Percentiles rank a stretch among this genome's conserved stretches.
phyloP scores from a whole-genome alignment of 2,329 filamentous ascomycete species.

The Penicillium sumatraense region DNA sequence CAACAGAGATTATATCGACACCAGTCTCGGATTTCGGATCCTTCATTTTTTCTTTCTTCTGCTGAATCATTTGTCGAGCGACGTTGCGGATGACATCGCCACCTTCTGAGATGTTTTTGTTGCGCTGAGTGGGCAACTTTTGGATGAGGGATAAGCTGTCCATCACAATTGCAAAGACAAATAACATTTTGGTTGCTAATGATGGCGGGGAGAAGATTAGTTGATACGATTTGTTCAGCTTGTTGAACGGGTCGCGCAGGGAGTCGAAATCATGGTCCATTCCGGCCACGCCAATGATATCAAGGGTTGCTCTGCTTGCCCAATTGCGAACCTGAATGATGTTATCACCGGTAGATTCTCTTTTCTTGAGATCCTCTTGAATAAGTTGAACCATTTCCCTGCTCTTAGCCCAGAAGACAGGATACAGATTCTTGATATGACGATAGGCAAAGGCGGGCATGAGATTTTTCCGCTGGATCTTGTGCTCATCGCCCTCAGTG shows the following conservation, averaged over 20 bases:
- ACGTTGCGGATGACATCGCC: constrained; percentile 65
- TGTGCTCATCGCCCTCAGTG: constrained; percentile 90
- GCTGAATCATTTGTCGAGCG: constrained; percentile 69
- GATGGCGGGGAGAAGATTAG: constrained; percentile 28
- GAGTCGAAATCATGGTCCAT: constrained; percentile 73
- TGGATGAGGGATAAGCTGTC: constrained; percentile 66
- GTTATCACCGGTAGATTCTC: constrained; percentile 39
- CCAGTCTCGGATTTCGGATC: constrained; percentile 41
- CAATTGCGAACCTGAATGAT: constrained; percentile 65
- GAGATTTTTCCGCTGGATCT: constrained; percentile 75
- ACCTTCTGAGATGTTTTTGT: constrained; percentile 65
- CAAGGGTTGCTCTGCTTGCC: constrained; percentile 71
- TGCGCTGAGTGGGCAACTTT: constrained; percentile 71
- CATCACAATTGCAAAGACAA: constrained; percentile 61
- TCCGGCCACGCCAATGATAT: constrained; percentile 75
- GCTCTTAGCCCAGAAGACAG: constrained; percentile 80
- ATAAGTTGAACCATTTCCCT: constrained; percentile 69
- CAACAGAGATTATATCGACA: constrained; percentile 79
- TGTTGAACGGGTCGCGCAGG: constrained; percentile 63
- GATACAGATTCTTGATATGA: constrained; percentile 82
- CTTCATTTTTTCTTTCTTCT: constrained; percentile 66
- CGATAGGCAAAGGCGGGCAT: constrained; percentile 85
- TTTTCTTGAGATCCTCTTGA: constrained; percentile 45
- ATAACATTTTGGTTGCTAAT: constrained; percentile 50
- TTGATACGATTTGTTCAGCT: constrained; percentile 53